phyloP scores from a whole-genome alignment of 2,329 filamentous ascomycete species.

The Fusarium coffeatum region DNA sequence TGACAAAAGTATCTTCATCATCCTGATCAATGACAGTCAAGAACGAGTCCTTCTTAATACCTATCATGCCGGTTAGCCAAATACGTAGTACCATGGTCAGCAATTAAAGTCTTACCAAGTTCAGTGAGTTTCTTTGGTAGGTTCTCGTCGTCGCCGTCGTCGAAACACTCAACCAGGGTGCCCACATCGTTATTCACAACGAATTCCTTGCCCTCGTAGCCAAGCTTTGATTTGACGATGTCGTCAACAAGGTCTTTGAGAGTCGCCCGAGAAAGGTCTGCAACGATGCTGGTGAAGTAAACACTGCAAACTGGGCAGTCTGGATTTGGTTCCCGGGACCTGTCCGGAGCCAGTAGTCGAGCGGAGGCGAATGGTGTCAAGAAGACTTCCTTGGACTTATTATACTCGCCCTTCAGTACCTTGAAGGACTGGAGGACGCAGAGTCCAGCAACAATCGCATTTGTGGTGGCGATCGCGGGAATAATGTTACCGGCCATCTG shows the following conservation, averaged over 20 bases:
- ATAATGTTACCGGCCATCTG: constrained; percentile 99
- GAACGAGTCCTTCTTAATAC: constrained; percentile 78
- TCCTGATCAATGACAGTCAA: constrained; percentile 88
- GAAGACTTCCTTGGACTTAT: constrained; percentile 84
- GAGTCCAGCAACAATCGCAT: constrained; percentile 92
- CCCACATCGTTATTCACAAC: constrained; percentile 79
- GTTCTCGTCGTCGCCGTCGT: constrained; percentile 87
- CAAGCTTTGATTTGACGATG: constrained; percentile 75
- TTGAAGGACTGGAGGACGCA: constrained; percentile 95
- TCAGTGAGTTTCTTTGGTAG: constrained; percentile 82
- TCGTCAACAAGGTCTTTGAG: constrained; percentile 82
- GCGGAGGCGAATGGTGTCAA: constrained; percentile 74
- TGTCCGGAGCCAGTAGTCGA: constrained; percentile 69
- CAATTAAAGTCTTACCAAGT: constrained; percentile 66
- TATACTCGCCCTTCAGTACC: constrained; percentile 78
- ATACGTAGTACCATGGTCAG: neutral
- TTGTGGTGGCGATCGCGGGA: constrained; percentile 96
- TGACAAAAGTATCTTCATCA: constrained; percentile 78
- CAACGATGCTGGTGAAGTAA: constrained; percentile 72
- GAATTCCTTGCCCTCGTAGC: constrained; percentile 82
- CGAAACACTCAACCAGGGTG: constrained; percentile 71
- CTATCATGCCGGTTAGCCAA: constrained; percentile 51
- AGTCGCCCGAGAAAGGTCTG: constrained; percentile 78
- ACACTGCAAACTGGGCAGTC: constrained; percentile 87
- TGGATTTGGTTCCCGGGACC: constrained; percentile 74